Evolutionary conservation across 2,329 filamentous ascomycete genomes (phyloP).

Genomic region (Trichoderma brevicompactum): DNA sequence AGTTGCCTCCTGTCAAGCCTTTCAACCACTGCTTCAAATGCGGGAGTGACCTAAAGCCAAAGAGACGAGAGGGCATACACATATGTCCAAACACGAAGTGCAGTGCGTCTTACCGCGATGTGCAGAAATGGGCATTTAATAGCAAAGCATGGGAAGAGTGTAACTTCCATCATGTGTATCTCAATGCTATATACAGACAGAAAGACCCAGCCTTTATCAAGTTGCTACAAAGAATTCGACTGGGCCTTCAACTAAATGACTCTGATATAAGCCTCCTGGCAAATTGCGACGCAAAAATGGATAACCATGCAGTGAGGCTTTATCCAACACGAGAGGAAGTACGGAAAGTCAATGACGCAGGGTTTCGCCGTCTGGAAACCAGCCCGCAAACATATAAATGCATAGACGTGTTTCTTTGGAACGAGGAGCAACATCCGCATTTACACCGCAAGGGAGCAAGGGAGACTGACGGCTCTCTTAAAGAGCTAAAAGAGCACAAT

Average conservation of each 20-base stretch:
- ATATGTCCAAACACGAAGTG: slow-evolving; percentile 14
- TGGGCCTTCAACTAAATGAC: neutral
- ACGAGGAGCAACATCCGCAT: neutral
- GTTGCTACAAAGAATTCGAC: neutral
- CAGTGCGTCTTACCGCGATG: slow-evolving; percentile 38
- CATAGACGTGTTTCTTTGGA: slow-evolving; percentile 15
- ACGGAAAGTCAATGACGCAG: neutral
- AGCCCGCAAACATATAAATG: neutral
- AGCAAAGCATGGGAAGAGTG: slow-evolving; percentile 60
- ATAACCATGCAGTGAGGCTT: neutral
- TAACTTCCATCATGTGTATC: slow-evolving; percentile 56
- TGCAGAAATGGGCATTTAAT: slow-evolving; percentile 65
- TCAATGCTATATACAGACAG: slow-evolving; percentile 62
- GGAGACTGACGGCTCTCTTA: slow-evolving; percentile 26
- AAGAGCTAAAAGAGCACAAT: slow-evolving; percentile 24
- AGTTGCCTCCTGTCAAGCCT: slow-evolving; percentile 62
- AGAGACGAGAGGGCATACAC: slow-evolving; percentile 27
- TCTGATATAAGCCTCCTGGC: neutral
- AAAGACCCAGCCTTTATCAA: slow-evolving; percentile 31
- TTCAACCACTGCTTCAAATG: slow-evolving; percentile 44
- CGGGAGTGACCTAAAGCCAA: slow-evolving; percentile 18
- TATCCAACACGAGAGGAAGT: slow-evolving; percentile 42
- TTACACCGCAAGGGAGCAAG: neutral
- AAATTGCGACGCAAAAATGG: neutral
- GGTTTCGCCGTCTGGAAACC: neutral